A percentile compares a stretch with the other conserved stretches of the same genome.
Evolutionary conservation across 2,329 filamentous ascomycete species (phyloP).

Genomic region (Scopulariopsis brevicaulis): DNA sequence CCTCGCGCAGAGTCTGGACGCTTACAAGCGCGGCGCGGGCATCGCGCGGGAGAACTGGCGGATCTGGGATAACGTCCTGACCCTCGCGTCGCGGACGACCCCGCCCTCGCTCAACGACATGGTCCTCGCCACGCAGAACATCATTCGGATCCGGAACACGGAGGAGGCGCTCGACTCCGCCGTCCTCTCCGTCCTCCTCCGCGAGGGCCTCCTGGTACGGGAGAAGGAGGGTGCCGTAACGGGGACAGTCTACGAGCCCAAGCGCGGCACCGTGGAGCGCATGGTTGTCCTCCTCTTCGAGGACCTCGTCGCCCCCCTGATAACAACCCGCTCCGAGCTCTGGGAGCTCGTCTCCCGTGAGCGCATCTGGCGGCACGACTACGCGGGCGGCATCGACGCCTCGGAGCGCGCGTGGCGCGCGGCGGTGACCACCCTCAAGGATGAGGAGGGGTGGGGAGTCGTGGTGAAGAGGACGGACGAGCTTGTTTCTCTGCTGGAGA

Average conservation of each 20-base stretch:
- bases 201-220: constrained; percentile 48
- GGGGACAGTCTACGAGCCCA: constrained; percentile 19
- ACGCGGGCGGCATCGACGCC: constrained; percentile 63
- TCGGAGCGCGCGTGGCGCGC: constrained; percentile 86
- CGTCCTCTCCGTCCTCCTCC: constrained; percentile 60
- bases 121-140: constrained; percentile 58
- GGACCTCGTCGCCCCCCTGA: constrained; percentile 63
- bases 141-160: constrained; percentile 66
- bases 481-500: constrained; percentile 74
- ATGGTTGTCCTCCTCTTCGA: constrained; percentile 66
- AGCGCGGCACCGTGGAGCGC: constrained; percentile 47
- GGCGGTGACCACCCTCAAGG: constrained; percentile 41
- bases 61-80: constrained; percentile 96
- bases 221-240: constrained; percentile 21
- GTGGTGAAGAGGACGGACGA: constrained; percentile 72
- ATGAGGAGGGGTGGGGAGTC: constrained; percentile 53
- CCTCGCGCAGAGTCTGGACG: constrained; percentile 64
- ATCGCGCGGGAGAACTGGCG: constrained; percentile 79
- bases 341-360: constrained; percentile 67
- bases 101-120: constrained; percentile 70
- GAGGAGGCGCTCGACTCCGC: constrained; percentile 70
- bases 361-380: constrained; percentile 62
- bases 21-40: constrained; percentile 76
- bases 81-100: constrained; percentile 65
- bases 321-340: constrained; percentile 66